phyloP scores from a whole-genome alignment of 2,329 filamentous ascomycete genomes.

The Parastagonospora nodorum region DNA sequence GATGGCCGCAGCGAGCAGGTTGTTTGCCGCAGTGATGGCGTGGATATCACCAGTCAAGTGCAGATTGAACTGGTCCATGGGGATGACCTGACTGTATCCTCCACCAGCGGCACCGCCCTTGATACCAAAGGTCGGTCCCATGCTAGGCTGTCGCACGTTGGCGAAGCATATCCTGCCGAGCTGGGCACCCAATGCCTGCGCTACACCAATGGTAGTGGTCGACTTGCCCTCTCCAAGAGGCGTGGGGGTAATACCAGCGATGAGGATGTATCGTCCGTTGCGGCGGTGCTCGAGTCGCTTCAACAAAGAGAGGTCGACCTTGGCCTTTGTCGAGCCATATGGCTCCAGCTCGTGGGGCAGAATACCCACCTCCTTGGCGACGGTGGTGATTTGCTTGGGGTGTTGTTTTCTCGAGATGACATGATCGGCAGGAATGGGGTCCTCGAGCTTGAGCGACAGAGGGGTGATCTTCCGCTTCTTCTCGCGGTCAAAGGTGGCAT shows the following conservation, averaged over 20 bases:
- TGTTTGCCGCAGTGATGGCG: conserved; percentile 95
- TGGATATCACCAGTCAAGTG: conserved; percentile 98
- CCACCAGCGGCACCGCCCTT: conserved; percentile 97
- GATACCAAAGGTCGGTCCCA: conserved; percentile 98
- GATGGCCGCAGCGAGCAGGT: conserved; percentile 92
- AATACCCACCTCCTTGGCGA: conserved; percentile 88
- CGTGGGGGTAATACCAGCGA: conserved; percentile 95
- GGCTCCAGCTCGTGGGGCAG: conserved; percentile 88
- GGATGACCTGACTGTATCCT: conserved; percentile 98
- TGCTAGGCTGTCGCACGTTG: conserved; percentile 95
- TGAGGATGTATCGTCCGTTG: conserved; percentile 88
- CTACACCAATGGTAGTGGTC: conserved; percentile 94
- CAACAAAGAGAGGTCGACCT: conserved; percentile 82
- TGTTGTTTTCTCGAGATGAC: conserved; percentile 85
- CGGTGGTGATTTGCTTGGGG: conserved; percentile 85
- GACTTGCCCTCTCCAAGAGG: conserved; percentile 98
- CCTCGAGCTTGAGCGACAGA: conserved; percentile 77
- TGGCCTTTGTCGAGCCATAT: conserved; percentile 94
- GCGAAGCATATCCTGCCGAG: conserved; percentile 88
- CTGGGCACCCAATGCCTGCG: conserved; percentile 89
- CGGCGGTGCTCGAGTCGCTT: conserved; percentile 84
- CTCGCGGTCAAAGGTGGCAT: conserved; percentile 79
- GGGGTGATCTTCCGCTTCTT: conserved; percentile 80
- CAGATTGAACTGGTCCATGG: conserved; percentile 99
- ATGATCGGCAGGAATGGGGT: conserved; percentile 93